Percentiles rank a stretch among this genome's conserved stretches.
These are phyloP conservation scores for Citrus glauca DNA, from an alignment of 345 rosid genomes.

Conservation along the genomic window DNA sequence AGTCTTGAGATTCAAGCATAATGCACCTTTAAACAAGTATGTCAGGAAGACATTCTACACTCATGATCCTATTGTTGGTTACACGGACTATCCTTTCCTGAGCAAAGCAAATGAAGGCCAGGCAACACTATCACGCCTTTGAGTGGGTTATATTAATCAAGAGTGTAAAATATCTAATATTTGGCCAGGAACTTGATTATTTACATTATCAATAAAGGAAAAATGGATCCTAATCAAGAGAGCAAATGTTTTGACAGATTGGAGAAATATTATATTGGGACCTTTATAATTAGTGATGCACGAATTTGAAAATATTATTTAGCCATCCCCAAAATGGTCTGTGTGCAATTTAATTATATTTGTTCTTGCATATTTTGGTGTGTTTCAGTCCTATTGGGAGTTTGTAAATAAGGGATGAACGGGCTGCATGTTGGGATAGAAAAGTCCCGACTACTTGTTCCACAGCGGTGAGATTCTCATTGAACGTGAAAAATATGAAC, in stretches of 20 bases:
- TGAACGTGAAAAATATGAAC: slow-evolving; percentile 16
- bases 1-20: slow-evolving; percentile 50
- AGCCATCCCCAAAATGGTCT: not conserved
- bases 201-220: not conserved
- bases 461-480: slow-evolving; percentile 11
- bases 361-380: not conserved
- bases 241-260: not conserved
- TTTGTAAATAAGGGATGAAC: not conserved
- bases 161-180: not conserved
- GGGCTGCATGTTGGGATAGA: slow-evolving; percentile 10
- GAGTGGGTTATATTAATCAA: not conserved
- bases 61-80: slow-evolving; percentile 67
- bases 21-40: slow-evolving; percentile 57
- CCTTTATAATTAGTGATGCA: not conserved
- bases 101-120: not conserved
- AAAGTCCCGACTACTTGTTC: slow-evolving; percentile 18
- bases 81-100: slow-evolving; percentile 67
- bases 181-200: not conserved
- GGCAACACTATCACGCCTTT: slow-evolving; percentile 29
- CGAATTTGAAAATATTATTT: not conserved
- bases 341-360: not conserved
- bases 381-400: not conserved
- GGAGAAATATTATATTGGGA: not conserved
- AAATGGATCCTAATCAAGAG: not conserved
- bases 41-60: slow-evolving; percentile 69